Evolutionary conservation across 148 eudicot genomes (phyloP), one percentile per base, ranked within the genome.

Genomic region (Fagopyrum tataricum): DNA sequence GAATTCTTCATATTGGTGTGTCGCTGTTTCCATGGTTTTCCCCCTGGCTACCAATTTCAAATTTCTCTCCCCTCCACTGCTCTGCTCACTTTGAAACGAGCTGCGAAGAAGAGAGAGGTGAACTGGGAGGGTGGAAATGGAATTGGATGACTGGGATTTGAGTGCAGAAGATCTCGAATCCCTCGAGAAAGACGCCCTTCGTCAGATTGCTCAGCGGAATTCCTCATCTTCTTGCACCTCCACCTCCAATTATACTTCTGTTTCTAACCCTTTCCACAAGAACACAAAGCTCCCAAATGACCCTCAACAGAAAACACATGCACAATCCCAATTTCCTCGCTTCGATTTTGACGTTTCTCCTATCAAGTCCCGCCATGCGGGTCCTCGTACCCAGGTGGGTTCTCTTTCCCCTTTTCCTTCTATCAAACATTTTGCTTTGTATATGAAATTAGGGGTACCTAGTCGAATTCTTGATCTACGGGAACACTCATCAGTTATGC

Each of bases 161-260:
- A 94, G 90, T 72, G 84, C 84, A 0, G 98, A 89, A 66, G 84
- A 88, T 15, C 79, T 91, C 5, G 98, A 94, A 73, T 68, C 75
- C 26, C 83, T 94, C 0, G 98, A 94, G 76, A 79, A 84, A 76
- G 86, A 91, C 26, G 98, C 98, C 70, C 41, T 89, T 42, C 79
- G 79, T 56, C 90, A 85, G 80, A 82, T 93, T 79, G 89, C 98
- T 61, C 85, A 78, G 15, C 96, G 92, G 51, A 83, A 86, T 67
- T 52, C 76, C 23, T 79, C 85, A 11, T 76, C 87, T 42, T 72
- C 82, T 56, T 10, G 78, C 17, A 70, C 84, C 26, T 48, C 42
- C 44, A 72, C 62, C 52, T 21, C 55, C 2, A 31, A 31, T 6
- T 64, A 37, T n/a, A 64, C 42, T 37, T 64, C 18, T n/a, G 44